phyloP scores from a whole-genome alignment of 2,329 filamentous ascomycete species.

The Fusarium sp. region DNA sequence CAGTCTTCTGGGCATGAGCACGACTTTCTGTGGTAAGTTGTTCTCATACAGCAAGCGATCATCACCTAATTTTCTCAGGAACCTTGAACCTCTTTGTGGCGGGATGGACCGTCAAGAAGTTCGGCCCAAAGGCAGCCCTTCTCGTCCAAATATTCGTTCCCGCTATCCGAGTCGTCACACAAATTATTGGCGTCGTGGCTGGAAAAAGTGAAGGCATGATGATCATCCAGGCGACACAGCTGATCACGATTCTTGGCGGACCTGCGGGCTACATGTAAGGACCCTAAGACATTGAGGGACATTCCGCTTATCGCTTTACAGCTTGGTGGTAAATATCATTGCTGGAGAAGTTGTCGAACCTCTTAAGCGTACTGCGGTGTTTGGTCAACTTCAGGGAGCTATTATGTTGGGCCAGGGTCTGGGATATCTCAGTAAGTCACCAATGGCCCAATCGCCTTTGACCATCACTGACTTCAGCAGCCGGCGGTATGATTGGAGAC shows the following conservation, averaged over 20 bases:
- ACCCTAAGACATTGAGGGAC: accelerated
- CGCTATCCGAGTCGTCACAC: constrained; percentile 70
- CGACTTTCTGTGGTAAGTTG: constrained; percentile 70
- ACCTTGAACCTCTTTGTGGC: constrained; percentile 67
- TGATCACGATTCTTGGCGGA: constrained; percentile 76
- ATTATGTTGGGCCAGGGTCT: constrained; percentile 75
- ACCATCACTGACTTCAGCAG: constrained; percentile 43
- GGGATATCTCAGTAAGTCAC: constrained; percentile 66
- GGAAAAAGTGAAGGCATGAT: constrained; percentile 73
- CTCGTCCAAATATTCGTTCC: constrained; percentile 73
- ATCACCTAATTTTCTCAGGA: background rate
- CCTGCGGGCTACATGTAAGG: constrained; percentile 73
- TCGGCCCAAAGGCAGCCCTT: constrained; percentile 73
- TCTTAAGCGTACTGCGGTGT: constrained; percentile 69
- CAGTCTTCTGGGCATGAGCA: constrained; percentile 74
- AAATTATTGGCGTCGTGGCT: constrained; percentile 72
- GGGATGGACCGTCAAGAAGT: constrained; percentile 73
- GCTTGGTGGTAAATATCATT: constrained; percentile 74
- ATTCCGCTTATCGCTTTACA: constrained; percentile 28
- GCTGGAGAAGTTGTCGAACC: constrained; percentile 73
- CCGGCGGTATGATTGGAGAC: constrained; percentile 74
- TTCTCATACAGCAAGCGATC: accelerated
- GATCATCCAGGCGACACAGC: constrained; percentile 75
- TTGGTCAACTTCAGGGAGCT: constrained; percentile 74
- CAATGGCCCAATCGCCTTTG: background rate